Base-by-base conservation (phyloP, 805 yeast species). In the Hyphopichia homilentoma region DNA sequence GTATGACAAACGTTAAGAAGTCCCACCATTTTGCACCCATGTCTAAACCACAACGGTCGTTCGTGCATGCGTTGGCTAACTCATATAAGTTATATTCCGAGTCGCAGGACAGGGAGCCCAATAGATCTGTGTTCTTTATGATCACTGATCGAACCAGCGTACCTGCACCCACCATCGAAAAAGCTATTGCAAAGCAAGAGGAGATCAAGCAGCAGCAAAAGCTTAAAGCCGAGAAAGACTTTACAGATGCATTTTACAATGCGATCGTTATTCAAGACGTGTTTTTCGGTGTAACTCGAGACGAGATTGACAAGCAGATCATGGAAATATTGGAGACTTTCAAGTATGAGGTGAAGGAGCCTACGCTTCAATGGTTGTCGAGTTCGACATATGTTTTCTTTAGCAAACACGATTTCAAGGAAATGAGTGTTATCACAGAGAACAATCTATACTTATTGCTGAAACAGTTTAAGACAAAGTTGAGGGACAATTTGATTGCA, bases 31-130 rank as follows among this genome's bases (percentile, higher is more conserved):
- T 89, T 57, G 79, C 79, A 12, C 81, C 90, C 12, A 85, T 88
- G 95, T 69, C 62, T 31, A 52, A 66, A 9, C 72, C 77, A 4
- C 90, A 84, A 52, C 65, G 96, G 29, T 64, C 65, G 39, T 86
- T 87, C 48, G 58, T 88, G 16, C 90, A 80, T 48, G 78, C 77
- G 32, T 48, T 88, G 25, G 81, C 88, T 0, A 74, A 67, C 16
- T 57, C 76, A 0, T 86, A 65, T 51, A 63, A 70, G 8, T 46
- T 86, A 8, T 78, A 73, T 44, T 65, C 82, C 0, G 88, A 84
- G 46, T 75, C 89, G 2, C 93, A 84, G 40, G 96, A 85, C 54
- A 75, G 74, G 2, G 96, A 86, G 43, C 96, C 96, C 0, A 67
- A 75, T 32, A 57, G 95, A 39, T 75, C 82, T 7, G 90, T 87